Conservation (phyloP, 73 alveolate species). For the Symbiodinium natans region DNA sequence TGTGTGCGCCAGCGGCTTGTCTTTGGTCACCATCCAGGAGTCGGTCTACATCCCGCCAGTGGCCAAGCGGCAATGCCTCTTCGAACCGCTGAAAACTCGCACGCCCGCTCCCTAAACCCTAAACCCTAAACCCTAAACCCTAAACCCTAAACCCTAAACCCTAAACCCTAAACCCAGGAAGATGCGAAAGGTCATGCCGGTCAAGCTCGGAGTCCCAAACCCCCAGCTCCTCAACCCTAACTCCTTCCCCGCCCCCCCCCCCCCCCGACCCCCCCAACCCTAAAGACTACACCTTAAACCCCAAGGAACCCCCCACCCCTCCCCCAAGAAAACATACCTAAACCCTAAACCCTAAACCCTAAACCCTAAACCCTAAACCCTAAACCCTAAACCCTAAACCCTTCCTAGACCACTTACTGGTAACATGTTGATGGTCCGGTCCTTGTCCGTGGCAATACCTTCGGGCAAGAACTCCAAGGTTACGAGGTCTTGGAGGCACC, state of each 20-base stretch:
- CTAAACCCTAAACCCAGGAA: too few relatives aligned
- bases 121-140: background rate
- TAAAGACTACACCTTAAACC: too few relatives aligned
- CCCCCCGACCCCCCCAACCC: background rate
- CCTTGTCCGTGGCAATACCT: constrained; percentile 57
- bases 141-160: background rate
- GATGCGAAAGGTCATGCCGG: too few relatives aligned
- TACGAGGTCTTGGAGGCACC: constrained; percentile 71
- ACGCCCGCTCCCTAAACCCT: background rate
- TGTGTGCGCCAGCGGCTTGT: too few relatives aligned
- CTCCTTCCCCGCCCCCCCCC: too few relatives aligned
- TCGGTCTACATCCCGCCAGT: too few relatives aligned
- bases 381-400: background rate
- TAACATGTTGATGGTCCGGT: background rate
- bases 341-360: background rate
- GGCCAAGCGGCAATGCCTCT: too few relatives aligned
- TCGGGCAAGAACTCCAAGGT: constrained; percentile 62
- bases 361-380: background rate
- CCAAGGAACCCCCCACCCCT: too few relatives aligned
- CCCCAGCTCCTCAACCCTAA: background rate
- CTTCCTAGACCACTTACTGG: background rate
- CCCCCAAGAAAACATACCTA: too few relatives aligned
- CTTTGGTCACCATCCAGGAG: too few relatives aligned
- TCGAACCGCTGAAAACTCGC: too few relatives aligned
- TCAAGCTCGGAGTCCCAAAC: too few relatives aligned